Evolutionary conservation across 352 stramenopile genomes (phyloP).

Genomic region (Phytophthora ramorum): DNA sequence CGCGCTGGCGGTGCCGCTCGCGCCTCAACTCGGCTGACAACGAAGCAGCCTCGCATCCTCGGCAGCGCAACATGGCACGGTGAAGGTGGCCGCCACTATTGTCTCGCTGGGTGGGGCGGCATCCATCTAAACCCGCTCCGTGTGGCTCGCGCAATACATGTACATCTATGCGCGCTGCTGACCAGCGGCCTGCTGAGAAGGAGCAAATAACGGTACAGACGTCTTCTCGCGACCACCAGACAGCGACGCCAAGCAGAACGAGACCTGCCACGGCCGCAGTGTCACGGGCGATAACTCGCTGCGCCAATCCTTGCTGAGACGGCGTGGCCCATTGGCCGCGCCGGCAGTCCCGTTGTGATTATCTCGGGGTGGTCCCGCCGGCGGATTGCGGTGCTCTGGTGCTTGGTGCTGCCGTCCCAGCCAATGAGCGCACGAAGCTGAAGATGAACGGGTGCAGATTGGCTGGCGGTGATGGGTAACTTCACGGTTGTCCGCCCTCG

Average conservation of each 20-base stretch:
- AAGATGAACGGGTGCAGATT: constrained; percentile 17
- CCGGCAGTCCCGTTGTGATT: constrained; percentile 10
- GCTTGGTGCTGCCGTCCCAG: constrained; percentile 9
- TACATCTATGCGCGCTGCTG: not conserved
- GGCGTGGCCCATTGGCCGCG: not conserved
- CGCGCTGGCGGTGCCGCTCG: not conserved
- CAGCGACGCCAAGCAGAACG: constrained; percentile 14
- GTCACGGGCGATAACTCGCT: constrained; percentile 19
- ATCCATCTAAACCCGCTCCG: not conserved
- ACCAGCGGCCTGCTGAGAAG: constrained; percentile 2
- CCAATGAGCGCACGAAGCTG: constrained; percentile 14
- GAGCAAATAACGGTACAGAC: not conserved
- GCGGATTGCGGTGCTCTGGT: constrained; percentile 11
- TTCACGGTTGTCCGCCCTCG: constrained; percentile 29
- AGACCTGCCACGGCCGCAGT: constrained; percentile 11
- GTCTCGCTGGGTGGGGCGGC: constrained; percentile 6
- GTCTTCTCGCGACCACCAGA: not conserved
- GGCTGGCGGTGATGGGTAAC: constrained; percentile 24
- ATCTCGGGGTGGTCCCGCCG: not conserved
- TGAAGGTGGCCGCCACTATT: not conserved
- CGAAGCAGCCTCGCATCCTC: constrained; percentile 8
- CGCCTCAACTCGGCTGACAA: constrained; percentile 8
- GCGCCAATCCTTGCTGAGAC: not conserved
- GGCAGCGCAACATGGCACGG: not conserved
- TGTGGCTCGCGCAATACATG: not conserved